A percentile compares a stretch with the other conserved stretches of the same genome.
phyloP scores from a whole-genome alignment of 2,329 filamentous ascomycete genomes.

The Penicillium griseofulvum region DNA sequence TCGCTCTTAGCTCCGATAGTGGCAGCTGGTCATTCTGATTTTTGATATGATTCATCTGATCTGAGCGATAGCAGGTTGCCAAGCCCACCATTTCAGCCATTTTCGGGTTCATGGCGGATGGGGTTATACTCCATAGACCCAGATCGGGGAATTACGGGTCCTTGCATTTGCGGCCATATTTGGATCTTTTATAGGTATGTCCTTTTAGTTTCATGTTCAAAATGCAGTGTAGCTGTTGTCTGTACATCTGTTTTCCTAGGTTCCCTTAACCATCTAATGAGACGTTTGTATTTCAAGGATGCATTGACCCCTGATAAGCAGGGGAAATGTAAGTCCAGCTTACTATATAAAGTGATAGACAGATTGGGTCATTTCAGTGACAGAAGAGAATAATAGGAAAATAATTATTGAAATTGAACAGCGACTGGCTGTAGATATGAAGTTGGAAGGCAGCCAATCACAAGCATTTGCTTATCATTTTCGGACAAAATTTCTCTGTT shows the following conservation, averaged over 20 bases:
- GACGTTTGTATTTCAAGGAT: neutral
- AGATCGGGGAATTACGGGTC: conserved; percentile 22
- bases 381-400: conserved; percentile 20
- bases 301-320: conserved; percentile 15
- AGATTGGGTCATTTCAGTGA: conserved; percentile 16
- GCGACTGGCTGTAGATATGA: conserved; percentile 33
- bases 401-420: neutral
- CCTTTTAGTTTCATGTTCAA: neutral
- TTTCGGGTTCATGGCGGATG: conserved; percentile 5
- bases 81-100: conserved; percentile 16
- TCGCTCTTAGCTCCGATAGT: conserved; percentile 26
- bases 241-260: neutral
- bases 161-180: neutral
- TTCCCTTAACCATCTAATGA: too few relatives aligned
- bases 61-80: conserved; percentile 17
- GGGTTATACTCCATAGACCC: conserved; percentile 8
- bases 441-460: conserved; percentile 27
- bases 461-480: conserved; percentile 17
- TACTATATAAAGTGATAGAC: conserved; percentile 9
- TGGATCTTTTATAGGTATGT: neutral
- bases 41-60: conserved; percentile 23
- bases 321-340: neutral
- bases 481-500: neutral
- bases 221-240: neutral
- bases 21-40: conserved; percentile 23